These are phyloP conservation scores for Penicillium concentricum DNA, from an alignment of 2,329 filamentous ascomycete species.

Conservation along the genomic window DNA sequence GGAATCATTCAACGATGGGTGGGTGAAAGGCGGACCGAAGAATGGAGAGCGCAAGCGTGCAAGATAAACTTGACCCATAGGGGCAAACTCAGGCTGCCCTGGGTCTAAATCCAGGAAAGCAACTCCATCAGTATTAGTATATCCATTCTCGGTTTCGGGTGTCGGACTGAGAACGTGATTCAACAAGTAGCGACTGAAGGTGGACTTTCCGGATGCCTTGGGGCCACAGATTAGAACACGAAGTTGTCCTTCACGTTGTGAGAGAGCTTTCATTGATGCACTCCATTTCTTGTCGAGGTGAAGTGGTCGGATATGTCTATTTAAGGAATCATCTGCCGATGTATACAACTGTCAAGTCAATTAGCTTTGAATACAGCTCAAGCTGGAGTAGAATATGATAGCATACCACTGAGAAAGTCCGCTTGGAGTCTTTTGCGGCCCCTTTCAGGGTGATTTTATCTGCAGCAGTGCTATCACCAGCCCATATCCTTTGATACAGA, in stretches of 20 bases:
- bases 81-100: constrained; percentile 58
- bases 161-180: constrained; percentile 54
- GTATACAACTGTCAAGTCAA: constrained; percentile 36
- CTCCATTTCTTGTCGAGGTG: constrained; percentile 48
- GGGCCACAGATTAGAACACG: constrained; percentile 54
- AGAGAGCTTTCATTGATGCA: constrained; percentile 44
- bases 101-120: constrained; percentile 61
- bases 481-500: constrained; percentile 56
- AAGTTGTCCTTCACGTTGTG: constrained; percentile 38
- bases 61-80: constrained; percentile 60
- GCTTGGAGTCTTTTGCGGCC: constrained; percentile 25
- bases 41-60: constrained; percentile 51
- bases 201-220: constrained; percentile 60
- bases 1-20: constrained; percentile 43
- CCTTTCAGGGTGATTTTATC: constrained; percentile 35
- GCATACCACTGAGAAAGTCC: constrained; percentile 45
- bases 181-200: constrained; percentile 55
- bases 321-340: constrained; percentile 43
- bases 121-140: constrained; percentile 41
- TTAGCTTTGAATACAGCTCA: constrained; percentile 13
- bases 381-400: not conserved
- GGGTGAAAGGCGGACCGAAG: constrained; percentile 58
- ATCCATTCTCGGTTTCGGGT: constrained; percentile 31
- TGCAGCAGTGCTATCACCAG: constrained; percentile 34
- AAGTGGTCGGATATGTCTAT: constrained; percentile 42